phyloP scores from a whole-genome alignment of 495 filamentous ascomycete species.

The Staphylotrichum tortipilum region DNA sequence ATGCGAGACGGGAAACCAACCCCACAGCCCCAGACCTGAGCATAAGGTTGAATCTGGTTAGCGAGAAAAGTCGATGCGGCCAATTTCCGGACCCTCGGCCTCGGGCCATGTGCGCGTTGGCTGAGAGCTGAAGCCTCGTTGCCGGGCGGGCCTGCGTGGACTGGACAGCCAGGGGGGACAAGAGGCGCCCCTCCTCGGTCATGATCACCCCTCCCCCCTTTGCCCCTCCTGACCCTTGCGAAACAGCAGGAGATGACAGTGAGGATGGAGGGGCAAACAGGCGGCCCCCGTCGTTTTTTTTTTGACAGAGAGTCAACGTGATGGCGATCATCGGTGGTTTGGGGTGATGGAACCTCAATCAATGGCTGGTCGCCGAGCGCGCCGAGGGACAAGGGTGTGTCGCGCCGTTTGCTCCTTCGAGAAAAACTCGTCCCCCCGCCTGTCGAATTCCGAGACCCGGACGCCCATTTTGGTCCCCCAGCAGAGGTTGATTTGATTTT shows the following conservation, averaged over 20 bases:
- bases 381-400: constrained; percentile 2
- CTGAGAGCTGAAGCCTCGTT: too few species aligned
- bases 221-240: too few species aligned
- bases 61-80: constrained; percentile 10
- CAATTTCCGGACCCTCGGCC: constrained; percentile 23
- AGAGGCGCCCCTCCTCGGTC: too few species aligned
- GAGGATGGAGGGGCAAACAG: constrained; percentile 2
- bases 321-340: constrained; percentile 1
- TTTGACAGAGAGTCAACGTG: too few species aligned
- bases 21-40: not conserved
- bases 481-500: too few species aligned
- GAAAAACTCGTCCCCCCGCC: not conserved
- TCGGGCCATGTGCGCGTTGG: constrained; percentile 14
- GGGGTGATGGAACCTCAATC: constrained; percentile 1
- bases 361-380: not conserved
- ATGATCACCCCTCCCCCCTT: too few species aligned
- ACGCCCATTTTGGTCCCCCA: constrained; percentile 2
- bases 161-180: too few species aligned
- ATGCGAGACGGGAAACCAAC: not conserved
- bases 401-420: constrained; percentile 7
- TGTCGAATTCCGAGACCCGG: constrained; percentile 1
- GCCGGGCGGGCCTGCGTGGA: too few species aligned
- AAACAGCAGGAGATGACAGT: constrained; percentile 9
- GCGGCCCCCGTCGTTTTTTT: not conserved
- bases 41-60: not conserved